Base-by-base conservation (phyloP, 495 filamentous ascomycete genomes). In the Penicillium cataractarum region DNA sequence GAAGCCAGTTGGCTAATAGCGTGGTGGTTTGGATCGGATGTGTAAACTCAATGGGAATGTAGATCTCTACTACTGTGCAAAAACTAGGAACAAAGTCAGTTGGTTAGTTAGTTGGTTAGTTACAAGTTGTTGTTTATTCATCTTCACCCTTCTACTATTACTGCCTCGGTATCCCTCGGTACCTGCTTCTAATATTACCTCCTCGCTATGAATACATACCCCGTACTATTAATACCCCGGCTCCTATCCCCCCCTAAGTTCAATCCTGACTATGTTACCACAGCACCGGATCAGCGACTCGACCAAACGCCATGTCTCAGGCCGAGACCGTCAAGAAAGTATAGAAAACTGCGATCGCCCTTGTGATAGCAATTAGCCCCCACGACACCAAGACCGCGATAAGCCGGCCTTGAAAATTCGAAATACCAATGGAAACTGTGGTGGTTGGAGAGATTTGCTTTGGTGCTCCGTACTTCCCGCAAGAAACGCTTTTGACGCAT, bases 271-370 rank as follows among this genome's bases (percentile, higher is more conserved):
- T 17, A 21, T 21, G 40, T 44, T 44, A 44, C 40, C 40, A 44
- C 21, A 32, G 50, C 49, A 60, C 31, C 13, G 33, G 64, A 62
- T 62, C 64, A 59, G 64, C 64, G 51, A 60, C 57, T 55, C 55
- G 42, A 55, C 3, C 24, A 42, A 66, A 40, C 64, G 64, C 64
- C 64, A 66, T 66, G 64, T 66, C 52, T 66, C 60, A 66, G 29
- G 29, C 59, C 26, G 15, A 51, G 27, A 17, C 24, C 12, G 13
- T 27, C 24, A 29, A 9, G 24, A 50, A 50, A 46, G 42, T 46
- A 24, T 46, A 46, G 42, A 46, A 46, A 0, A 24, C 8, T 46
- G 19, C 9, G 42, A 22, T 44, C 19, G 12, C 12, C 22, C 44
- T 6, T 48, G 2, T 10, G 4, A 15, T 15, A 26, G 22, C 24